phyloP scores from a whole-genome alignment of 2,329 filamentous ascomycete genomes.

The Exophiala bonariae region DNA sequence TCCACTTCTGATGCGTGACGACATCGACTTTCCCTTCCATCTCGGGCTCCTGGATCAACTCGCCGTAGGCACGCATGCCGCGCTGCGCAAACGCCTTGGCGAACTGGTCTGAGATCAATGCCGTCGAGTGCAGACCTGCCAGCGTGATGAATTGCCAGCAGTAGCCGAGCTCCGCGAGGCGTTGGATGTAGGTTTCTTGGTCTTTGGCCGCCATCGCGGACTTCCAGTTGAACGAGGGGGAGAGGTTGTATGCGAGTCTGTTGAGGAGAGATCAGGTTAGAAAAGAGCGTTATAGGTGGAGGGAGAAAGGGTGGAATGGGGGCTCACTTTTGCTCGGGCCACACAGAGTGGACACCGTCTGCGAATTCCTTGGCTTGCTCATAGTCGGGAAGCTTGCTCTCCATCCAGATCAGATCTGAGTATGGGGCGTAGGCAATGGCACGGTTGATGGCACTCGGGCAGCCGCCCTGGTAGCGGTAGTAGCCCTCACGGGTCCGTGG shows the following conservation, averaged over 20 bases:
- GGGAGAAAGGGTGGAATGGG: background rate
- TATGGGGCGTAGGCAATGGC: slow-evolving; percentile 91
- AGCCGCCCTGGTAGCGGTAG: slow-evolving; percentile 90
- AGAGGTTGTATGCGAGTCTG: slow-evolving; percentile 96
- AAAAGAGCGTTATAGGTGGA: background rate
- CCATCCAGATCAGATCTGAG: slow-evolving; percentile 98
- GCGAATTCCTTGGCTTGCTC: slow-evolving; percentile 91
- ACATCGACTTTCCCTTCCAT: slow-evolving; percentile 89
- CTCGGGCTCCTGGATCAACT: slow-evolving; percentile 96
- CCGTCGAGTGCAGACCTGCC: slow-evolving; percentile 91
- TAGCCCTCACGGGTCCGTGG: slow-evolving; percentile 90
- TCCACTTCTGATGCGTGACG: slow-evolving; percentile 99
- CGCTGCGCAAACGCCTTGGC: slow-evolving; percentile 74
- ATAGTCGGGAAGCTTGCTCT: slow-evolving; percentile 93
- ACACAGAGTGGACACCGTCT: slow-evolving; percentile 86
- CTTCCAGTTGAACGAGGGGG: slow-evolving; percentile 99
- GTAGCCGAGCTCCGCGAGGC: slow-evolving; percentile 84
- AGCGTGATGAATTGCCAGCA: slow-evolving; percentile 99
- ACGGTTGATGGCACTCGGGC: slow-evolving; percentile 85
- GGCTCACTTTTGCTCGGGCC: slow-evolving; percentile 90
- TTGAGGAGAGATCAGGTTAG: slow-evolving; percentile 1
- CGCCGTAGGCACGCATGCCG: slow-evolving; percentile 95
- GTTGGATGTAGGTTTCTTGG: slow-evolving; percentile 95
- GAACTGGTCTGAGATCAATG: slow-evolving; percentile 88
- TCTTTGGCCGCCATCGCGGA: slow-evolving; percentile 86